Base-by-base conservation (phyloP, 345 rosid species). In the Brassica juncea region DNA sequence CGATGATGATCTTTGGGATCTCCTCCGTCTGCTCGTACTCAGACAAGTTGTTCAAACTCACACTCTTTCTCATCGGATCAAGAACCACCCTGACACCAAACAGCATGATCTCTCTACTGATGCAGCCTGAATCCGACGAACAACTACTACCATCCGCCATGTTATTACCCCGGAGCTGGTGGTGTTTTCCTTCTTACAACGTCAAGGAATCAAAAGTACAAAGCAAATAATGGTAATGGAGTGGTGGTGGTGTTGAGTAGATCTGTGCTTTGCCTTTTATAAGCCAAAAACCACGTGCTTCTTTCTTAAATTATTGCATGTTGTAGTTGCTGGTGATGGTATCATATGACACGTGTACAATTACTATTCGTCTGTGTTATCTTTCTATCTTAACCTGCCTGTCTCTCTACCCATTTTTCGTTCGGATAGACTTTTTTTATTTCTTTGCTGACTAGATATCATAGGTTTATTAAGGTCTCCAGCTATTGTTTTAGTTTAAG, bases 41-140 rank as follows among this genome's bases (percentile, higher is more conserved):
- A 28, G 97, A 89, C 66, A 94, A 81, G 70, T 94, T 87, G 84
- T 91, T 92, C 85, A 94, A 82, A 75, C 97, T 92, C 16, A 94
- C 99, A 59, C 92, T 82, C 82, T 92, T 94, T 84, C 99, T 94
- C 86, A 94, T 88, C 42, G 94, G 87, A 83, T 94, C 99, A 76
- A 94, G 95, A 34, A 94, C 92, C 72, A 94, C 88, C 70, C 94
- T 86, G 8, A 94, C 95, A 0, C 97, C 99, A 44, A 94, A 94
- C 77, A 94, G 85, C 97, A 91, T 89, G 72, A 94, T 81, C 90
- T 91, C 99, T 30, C 83, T 82, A 32, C 83, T 83, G 10, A 27
- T 78, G 0, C 59, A 61, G 0, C 74, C 72, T 6, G 84, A 59
- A 28, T 82, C 76, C 77, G 84, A 81, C 32, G 80, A 66, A 27